These are phyloP conservation scores for Alternaria incomplexa DNA, from an alignment of 2,329 filamentous ascomycete species.

Conservation along the genomic window DNA sequence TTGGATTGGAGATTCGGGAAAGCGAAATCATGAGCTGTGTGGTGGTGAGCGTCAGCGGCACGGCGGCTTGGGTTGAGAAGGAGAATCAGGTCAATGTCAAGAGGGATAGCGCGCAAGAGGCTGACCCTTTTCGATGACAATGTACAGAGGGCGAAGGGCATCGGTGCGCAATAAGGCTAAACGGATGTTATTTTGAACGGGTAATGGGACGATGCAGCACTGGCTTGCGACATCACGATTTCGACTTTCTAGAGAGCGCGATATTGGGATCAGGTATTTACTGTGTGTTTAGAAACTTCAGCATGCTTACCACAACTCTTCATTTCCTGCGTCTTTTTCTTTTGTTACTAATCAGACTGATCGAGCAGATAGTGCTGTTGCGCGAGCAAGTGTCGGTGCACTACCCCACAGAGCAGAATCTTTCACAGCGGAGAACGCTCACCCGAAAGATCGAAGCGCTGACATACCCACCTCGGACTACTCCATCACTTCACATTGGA, in stretches of 20 bases:
- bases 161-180: not conserved
- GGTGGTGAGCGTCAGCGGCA: conserved; percentile 42
- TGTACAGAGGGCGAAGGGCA: not conserved
- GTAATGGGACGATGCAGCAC: not conserved
- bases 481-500: not conserved
- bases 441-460: not conserved
- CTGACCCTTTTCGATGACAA: conserved; percentile 11
- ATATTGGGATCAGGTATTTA: not conserved
- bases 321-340: not conserved
- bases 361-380: not conserved
- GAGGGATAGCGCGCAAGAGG: conserved; percentile 30
- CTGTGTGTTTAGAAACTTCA: not conserved
- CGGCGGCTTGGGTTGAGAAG: conserved; percentile 39
- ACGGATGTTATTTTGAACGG: not conserved
- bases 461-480: not conserved
- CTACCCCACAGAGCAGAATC: not conserved
- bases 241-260: not conserved
- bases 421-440: not conserved
- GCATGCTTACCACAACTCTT: not conserved
- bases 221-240: not conserved
- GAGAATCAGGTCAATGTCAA: conserved; percentile 18
- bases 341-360: not conserved
- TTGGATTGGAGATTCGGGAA: conserved; percentile 40
- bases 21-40: conserved; percentile 43
- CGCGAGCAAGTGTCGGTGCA: not conserved